Conservation (phyloP, 2,329 filamentous ascomycete genomes). For the Penicillium polonicum region DNA sequence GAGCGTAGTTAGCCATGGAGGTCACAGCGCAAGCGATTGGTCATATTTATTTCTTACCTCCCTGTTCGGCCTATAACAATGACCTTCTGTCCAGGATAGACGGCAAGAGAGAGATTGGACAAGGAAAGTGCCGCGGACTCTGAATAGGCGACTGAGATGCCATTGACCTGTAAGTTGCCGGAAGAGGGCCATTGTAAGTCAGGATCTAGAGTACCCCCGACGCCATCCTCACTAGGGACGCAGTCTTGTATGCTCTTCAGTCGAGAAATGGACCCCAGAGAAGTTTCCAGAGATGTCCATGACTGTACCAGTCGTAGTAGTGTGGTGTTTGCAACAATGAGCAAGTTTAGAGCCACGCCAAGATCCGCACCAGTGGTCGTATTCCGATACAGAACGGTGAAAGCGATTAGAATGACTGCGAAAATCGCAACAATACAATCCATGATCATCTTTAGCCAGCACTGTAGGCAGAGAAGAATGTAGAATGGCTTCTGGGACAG, state of each 20-base stretch:
- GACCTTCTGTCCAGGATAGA: neutral
- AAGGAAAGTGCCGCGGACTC: neutral
- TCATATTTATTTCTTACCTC: neutral
- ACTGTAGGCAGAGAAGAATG: neutral
- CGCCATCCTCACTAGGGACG: neutral
- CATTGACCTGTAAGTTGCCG: neutral
- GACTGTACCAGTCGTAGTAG: neutral
- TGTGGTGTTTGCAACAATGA: constrained; percentile 6
- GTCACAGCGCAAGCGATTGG: neutral
- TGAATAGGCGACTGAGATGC: neutral
- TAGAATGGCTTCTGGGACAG: neutral
- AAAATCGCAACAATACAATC: constrained; percentile 1
- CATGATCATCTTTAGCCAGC: neutral
- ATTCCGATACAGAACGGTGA: neutral
- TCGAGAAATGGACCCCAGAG: neutral
- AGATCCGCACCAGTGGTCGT: neutral
- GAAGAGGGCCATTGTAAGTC: neutral
- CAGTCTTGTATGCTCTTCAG: neutral
- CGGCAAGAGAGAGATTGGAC: neutral
- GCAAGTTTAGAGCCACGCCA: constrained; percentile 6
- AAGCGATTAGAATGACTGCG: neutral
- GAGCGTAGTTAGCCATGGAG: neutral
- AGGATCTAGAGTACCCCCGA: neutral
- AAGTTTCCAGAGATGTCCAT: constrained; percentile 5
- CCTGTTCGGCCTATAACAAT: constrained; percentile 5